Conservation (phyloP, 1,139 yeast species). For the Saccharomyces uvarum region DNA sequence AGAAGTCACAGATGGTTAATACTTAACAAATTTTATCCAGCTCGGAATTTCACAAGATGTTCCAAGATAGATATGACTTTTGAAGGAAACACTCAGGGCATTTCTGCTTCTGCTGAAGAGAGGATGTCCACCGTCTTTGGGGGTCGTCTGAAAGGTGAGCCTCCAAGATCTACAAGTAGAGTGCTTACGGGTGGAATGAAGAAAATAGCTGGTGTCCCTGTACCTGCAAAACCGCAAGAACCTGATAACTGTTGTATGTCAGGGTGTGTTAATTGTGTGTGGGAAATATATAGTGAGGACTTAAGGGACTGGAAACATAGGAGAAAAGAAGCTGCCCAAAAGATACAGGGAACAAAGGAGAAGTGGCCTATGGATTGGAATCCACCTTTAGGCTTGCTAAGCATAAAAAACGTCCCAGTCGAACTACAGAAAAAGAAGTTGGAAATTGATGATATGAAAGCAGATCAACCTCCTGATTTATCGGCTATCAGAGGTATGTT, state of each 20-base stretch:
- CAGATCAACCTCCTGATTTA: constrained; percentile 19
- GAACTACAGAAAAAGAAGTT: constrained; percentile 21
- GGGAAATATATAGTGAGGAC: constrained; percentile 90
- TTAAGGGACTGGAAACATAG: constrained; percentile 67
- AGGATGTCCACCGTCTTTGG: constrained; percentile 50
- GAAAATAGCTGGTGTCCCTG: constrained; percentile 61
- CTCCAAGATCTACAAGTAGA: constrained; percentile 45
- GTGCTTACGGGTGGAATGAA: constrained; percentile 38
- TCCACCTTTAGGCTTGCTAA: constrained; percentile 50
- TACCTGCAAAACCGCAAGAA: constrained; percentile 74
- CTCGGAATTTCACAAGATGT: not conserved
- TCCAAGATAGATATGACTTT: constrained; percentile 28
- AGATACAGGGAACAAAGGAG: constrained; percentile 43
- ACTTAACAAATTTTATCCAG: not conserved
- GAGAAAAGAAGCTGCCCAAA: constrained; percentile 55
- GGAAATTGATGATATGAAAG: constrained; percentile 16
- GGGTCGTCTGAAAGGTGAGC: constrained; percentile 50
- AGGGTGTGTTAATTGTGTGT: constrained; percentile 93
- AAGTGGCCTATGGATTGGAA: constrained; percentile 79
- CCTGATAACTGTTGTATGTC: constrained; percentile 98
- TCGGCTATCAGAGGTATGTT: constrained; percentile 24
- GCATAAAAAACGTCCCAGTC: constrained; percentile 36
- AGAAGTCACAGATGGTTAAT: not conserved
- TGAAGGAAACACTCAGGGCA: constrained; percentile 42
- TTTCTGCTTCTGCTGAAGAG: constrained; percentile 40